Conservation (phyloP, 345 rosid genomes). For the Euphorbia peplus region DNA sequence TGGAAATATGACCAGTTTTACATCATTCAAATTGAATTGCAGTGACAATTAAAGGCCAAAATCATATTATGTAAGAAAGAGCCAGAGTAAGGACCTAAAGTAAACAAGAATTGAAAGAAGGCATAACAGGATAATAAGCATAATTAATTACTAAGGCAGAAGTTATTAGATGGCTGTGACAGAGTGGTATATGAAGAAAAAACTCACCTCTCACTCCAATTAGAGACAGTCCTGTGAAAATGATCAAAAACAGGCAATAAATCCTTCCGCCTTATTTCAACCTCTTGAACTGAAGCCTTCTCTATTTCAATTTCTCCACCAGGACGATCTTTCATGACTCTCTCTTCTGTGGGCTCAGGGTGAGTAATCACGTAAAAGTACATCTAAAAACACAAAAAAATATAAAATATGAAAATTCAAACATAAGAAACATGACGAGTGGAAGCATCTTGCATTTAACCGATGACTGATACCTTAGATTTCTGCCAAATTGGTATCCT, state of each 20-base stretch:
- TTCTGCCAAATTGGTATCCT: slow-evolving; percentile 88
- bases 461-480: slow-evolving; percentile 50
- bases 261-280: slow-evolving; percentile 79
- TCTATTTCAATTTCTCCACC: slow-evolving; percentile 80
- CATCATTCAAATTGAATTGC: background rate
- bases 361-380: slow-evolving; percentile 59
- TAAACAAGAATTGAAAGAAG: background rate
- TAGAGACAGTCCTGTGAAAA: slow-evolving; percentile 51
- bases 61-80: background rate
- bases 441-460: slow-evolving; percentile 8
- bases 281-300: slow-evolving; percentile 53
- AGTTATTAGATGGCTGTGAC: background rate
- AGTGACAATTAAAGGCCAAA: background rate
- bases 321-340: slow-evolving; percentile 23
- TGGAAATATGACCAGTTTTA: background rate
- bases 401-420: no score
- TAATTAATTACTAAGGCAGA: background rate
- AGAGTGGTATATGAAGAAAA: background rate
- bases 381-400: slow-evolving; percentile 43
- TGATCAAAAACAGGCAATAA: slow-evolving; percentile 74
- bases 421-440: slow-evolving; percentile 10
- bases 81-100: background rate
- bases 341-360: slow-evolving; percentile 27
- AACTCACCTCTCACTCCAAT: slow-evolving; percentile 59
- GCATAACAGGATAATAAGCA: background rate